Base-by-base conservation (phyloP, 2,329 filamentous ascomycete species). In the Calonectria leucothoes region DNA sequence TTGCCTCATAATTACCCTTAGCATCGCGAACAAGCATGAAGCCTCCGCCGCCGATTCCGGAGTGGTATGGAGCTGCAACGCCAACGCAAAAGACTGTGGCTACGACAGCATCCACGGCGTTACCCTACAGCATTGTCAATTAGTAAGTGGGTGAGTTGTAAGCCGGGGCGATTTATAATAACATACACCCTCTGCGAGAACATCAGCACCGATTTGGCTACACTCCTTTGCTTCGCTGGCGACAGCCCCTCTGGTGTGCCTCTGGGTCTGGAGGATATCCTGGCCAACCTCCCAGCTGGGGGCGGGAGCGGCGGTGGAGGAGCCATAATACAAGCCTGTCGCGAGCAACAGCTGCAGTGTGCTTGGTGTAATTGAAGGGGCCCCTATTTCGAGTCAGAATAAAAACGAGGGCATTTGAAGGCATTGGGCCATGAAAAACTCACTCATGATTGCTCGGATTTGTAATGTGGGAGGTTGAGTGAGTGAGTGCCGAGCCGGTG, bases 11-110 rank as follows among this genome's bases (percentile, higher is more conserved):
- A 23, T 88, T 87, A n/a, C 95, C 95, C 72, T 94, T 87, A 20
- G 91, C 86, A 39, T 91, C 89, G 61, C 94, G 92, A 6, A 98
- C 91, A 6, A 98, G 88, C 89, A 95, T 94, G 85, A 98, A 98
- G 2, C 96, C 96, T 49, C 96, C 96, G 8, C 96, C 96, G 25
- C 94, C 96, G 72, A 98, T 93, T 20, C 96, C 96, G 49, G 90
- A 91, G 82, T 96, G 94, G 78, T 95, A 94, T 91, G 94, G 94
- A 70, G 90, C 93, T 55, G 94, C 89, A 8, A 94, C 93, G 7
- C 94, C 94, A 45, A 95, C 90, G 75, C 94, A 96, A 65, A 96
- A 89, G 10, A 92, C 91, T 0, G 94, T 94, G 35, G 92, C 93
- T 25, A 96, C 92, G 74, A 95, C 84, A 59, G 94, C 93, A 84